A percentile compares a stretch with the other conserved stretches of the same genome.
These are phyloP conservation scores for Epichloe uncinata DNA, from an alignment of 2,329 filamentous ascomycete genomes.

Conservation along the genomic window DNA sequence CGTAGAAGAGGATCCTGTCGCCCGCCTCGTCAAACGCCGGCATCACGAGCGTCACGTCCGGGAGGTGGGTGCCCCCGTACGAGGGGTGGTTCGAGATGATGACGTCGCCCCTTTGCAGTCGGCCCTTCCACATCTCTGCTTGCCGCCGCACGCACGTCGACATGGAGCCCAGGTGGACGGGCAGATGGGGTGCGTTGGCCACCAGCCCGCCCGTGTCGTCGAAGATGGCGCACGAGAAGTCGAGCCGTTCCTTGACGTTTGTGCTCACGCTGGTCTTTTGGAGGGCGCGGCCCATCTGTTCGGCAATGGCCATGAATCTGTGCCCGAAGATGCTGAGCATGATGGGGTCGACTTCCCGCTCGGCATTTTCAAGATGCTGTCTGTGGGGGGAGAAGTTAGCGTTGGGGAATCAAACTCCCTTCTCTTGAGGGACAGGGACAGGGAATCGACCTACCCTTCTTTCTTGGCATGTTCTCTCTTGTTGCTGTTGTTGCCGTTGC, in stretches of 20 bases:
- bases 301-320: conserved; percentile 75
- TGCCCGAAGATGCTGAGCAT: conserved; percentile 70
- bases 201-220: conserved; percentile 63
- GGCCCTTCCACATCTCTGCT: conserved; percentile 66
- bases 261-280: conserved; percentile 73
- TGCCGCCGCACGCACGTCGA: conserved; percentile 68
- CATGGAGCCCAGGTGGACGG: conserved; percentile 73
- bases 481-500: too few relatives aligned
- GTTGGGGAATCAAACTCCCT: too few relatives aligned
- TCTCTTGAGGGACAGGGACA: too few relatives aligned
- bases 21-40: conserved; percentile 55
- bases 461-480: conserved; percentile 37
- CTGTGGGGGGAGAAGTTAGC: background rate
- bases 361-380: conserved; percentile 9
- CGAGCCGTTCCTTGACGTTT: conserved; percentile 70
- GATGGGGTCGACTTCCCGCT: conserved; percentile 51
- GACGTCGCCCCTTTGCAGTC: conserved; percentile 65
- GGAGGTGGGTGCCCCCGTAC: conserved; percentile 70
- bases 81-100: conserved; percentile 76
- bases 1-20: conserved; percentile 67
- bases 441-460: conserved; percentile 11
- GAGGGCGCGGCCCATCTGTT: conserved; percentile 69
- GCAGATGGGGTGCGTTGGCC: conserved; percentile 67
- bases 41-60: conserved; percentile 70
- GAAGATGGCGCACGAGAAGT: conserved; percentile 74